phyloP scores from a whole-genome alignment of 305 asterid genomes.

The Plantago coronopus region DNA sequence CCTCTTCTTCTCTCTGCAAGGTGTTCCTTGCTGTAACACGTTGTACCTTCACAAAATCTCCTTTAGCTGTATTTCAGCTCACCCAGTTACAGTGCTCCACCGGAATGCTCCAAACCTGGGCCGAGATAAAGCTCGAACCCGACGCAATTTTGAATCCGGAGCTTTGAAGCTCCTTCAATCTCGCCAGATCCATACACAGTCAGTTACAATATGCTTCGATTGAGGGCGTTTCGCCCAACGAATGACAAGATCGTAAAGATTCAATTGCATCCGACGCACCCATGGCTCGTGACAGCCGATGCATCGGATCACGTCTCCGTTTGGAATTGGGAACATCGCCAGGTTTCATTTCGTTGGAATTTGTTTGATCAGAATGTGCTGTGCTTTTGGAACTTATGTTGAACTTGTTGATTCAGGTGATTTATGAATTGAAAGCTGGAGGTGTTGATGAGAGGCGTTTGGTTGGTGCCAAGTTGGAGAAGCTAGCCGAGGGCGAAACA shows the following conservation, averaged over 20 bases:
- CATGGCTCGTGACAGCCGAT: constrained; percentile 97
- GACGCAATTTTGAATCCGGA: constrained; percentile 18
- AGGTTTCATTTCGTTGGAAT: constrained; percentile 37
- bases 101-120: constrained; percentile 15
- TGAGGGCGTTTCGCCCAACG: constrained; percentile 92
- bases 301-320: constrained; percentile 99
- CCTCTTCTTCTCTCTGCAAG: background rate
- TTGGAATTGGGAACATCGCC: constrained; percentile 99
- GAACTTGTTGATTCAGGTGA: constrained; percentile 44
- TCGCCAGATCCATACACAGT: constrained; percentile 38
- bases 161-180: constrained; percentile 11
- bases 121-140: constrained; percentile 22
- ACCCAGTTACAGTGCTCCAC: background rate
- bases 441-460: constrained; percentile 98
- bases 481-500: constrained; percentile 96
- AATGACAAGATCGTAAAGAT: constrained; percentile 97
- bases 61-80: background rate
- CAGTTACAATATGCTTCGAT: constrained; percentile 56
- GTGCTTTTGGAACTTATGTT: constrained; percentile 9
- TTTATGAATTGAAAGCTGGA: constrained; percentile 96
- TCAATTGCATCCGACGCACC: constrained; percentile 97
- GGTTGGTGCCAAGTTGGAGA: constrained; percentile 96
- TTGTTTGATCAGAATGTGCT: constrained; percentile 3
- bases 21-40: background rate
- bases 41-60: background rate